Percentiles rank a stretch among this genome's conserved stretches.
phyloP scores from a whole-genome alignment of 371 early-diverging fungal species.

The Mucor saturninus region DNA sequence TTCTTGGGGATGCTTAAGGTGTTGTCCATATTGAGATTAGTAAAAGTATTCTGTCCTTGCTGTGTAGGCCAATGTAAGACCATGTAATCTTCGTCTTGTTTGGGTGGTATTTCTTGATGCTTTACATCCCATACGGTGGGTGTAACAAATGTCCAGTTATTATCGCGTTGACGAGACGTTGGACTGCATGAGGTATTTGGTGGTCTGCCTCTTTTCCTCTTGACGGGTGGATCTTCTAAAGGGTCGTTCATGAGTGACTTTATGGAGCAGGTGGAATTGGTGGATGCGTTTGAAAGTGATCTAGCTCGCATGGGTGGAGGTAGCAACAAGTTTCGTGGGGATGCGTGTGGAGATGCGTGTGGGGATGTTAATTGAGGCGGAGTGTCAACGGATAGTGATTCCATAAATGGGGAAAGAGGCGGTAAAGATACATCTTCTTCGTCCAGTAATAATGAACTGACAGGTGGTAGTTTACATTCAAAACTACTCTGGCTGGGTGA shows the following conservation, averaged over 20 bases:
- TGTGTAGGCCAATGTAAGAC: conserved; percentile 13
- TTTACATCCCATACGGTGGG: conserved; percentile 39
- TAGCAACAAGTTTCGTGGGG: conserved; percentile 9
- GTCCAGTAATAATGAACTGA: conserved; percentile 12
- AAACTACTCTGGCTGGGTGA: conserved; percentile 6
- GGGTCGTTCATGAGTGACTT: background rate
- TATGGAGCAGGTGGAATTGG: conserved; percentile 18
- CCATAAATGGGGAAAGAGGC: conserved; percentile 21
- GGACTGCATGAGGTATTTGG: conserved; percentile 35
- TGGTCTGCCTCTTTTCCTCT: conserved; percentile 51
- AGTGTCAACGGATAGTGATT: conserved; percentile 32
- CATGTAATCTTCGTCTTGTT: conserved; percentile 1
- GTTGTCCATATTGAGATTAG: conserved; percentile 40
- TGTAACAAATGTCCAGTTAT: conserved; percentile 30
- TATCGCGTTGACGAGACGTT: conserved; percentile 20
- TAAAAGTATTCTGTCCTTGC: conserved; percentile 32
- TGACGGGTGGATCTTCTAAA: conserved; percentile 6
- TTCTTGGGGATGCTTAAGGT: conserved; percentile 48
- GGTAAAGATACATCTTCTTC: conserved; percentile 10
- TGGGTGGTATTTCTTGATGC: background rate
- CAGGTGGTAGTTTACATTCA: conserved; percentile 5
- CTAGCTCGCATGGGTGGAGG: conserved; percentile 24
- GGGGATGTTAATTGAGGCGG: conserved; percentile 21
- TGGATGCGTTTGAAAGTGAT: conserved; percentile 41
- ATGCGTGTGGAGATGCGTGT: conserved; percentile 14